Evolutionary conservation across 2,329 filamentous ascomycete genomes (phyloP).

Genomic region (Coniosporium tulheliwenetii): DNA sequence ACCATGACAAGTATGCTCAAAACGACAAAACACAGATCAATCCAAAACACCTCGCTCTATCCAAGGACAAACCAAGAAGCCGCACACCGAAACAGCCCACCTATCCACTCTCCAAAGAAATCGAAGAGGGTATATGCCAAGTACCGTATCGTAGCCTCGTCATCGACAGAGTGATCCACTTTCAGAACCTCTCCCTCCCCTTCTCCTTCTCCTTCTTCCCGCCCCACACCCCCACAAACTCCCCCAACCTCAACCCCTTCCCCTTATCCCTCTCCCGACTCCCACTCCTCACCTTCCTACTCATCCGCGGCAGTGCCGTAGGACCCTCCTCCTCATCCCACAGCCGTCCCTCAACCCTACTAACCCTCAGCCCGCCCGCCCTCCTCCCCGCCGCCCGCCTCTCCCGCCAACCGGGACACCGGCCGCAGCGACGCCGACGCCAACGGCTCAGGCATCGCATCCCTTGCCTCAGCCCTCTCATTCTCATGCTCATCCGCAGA

Average conservation of each 20-base stretch:
- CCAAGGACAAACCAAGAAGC: too few relatives aligned
- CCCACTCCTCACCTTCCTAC: slow-evolving; percentile 1
- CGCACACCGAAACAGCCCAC: too few relatives aligned
- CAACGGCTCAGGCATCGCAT: neutral
- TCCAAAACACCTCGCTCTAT: too few relatives aligned
- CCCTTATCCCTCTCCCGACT: slow-evolving; percentile 17
- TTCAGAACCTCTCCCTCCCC: slow-evolving; percentile 13
- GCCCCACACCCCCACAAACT: slow-evolving; percentile 19
- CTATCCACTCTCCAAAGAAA: too few relatives aligned
- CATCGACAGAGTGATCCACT: too few relatives aligned
- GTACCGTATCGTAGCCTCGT: too few relatives aligned
- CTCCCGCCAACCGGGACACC: slow-evolving; percentile 13
- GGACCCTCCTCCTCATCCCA: slow-evolving; percentile 20
- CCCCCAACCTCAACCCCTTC: slow-evolving; percentile 21
- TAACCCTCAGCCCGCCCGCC: slow-evolving; percentile 8
- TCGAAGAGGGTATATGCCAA: too few relatives aligned
- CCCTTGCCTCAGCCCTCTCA: neutral
- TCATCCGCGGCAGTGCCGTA: slow-evolving; percentile 18
- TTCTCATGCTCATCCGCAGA: neutral
- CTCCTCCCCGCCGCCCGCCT: slow-evolving; percentile 9
- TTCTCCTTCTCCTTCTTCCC: slow-evolving; percentile 16
- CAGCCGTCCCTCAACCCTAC: slow-evolving; percentile 15
- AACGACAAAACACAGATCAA: too few relatives aligned
- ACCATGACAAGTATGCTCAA: too few relatives aligned
- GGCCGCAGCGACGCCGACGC: neutral